These are phyloP conservation scores for Bipolaris oryzae DNA, from an alignment of 2,329 filamentous ascomycete species.

Conservation along the genomic window DNA sequence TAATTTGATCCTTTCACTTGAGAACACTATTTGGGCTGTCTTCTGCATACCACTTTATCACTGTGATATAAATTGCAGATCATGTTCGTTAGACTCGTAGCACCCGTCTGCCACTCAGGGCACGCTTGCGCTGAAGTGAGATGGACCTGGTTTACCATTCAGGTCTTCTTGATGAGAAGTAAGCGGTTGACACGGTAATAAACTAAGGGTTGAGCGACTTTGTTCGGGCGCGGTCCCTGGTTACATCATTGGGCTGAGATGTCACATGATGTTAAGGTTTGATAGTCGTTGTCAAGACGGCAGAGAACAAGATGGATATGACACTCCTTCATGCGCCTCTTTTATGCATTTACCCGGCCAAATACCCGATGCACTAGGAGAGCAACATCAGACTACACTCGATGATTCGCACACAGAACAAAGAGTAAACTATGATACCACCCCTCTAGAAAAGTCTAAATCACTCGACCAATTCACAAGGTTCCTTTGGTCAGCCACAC, in stretches of 20 bases:
- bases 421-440: not conserved
- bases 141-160: not conserved
- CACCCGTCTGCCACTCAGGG: not conserved
- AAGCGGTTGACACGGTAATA: not conserved
- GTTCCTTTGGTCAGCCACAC: not conserved
- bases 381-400: not conserved
- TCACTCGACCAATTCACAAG: not conserved
- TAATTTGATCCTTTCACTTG: not conserved
- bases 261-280: not conserved
- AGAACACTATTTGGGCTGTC: not conserved
- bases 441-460: not conserved
- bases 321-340: not conserved
- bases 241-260: not conserved
- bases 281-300: not conserved
- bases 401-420: not conserved
- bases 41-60: not conserved
- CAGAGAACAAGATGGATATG: not conserved
- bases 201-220: not conserved
- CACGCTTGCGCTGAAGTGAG: not conserved
- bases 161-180: not conserved
- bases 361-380: not conserved
- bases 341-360: not conserved
- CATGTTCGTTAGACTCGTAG: not conserved
- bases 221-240: not conserved
- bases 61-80: not conserved